Percentiles rank a stretch among this genome's conserved stretches.
These are phyloP conservation scores for Alternaria postmessia DNA, from an alignment of 2,329 filamentous ascomycete species.

Conservation along the genomic window DNA sequence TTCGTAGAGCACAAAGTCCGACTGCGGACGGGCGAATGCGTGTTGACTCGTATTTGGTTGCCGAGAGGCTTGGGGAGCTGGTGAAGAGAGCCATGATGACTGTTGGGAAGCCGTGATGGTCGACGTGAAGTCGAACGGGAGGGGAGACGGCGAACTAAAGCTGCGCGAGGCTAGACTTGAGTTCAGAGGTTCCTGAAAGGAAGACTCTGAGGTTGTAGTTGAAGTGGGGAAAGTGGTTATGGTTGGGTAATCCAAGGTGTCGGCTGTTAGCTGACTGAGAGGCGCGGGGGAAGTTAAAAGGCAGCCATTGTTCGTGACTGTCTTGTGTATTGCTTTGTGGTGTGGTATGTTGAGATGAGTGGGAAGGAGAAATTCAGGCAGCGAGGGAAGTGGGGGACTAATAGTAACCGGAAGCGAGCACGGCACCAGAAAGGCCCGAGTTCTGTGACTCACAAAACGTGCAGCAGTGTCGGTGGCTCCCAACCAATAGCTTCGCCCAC, in stretches of 20 bases:
- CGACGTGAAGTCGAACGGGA: slow-evolving; percentile 73
- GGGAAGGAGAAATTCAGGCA: slow-evolving; percentile 43
- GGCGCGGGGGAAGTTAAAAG: slow-evolving; percentile 45
- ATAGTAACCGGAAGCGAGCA: slow-evolving; percentile 32
- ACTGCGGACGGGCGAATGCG: slow-evolving; percentile 60
- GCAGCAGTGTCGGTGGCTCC: slow-evolving; percentile 22
- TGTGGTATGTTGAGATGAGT: slow-evolving; percentile 29
- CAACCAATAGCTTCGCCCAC: slow-evolving; percentile 17
- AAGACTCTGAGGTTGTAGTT: slow-evolving; percentile 49
- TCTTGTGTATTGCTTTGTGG: slow-evolving; percentile 35
- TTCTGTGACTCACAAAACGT: slow-evolving; percentile 30
- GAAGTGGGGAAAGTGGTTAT: slow-evolving; percentile 37
- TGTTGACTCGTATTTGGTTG: slow-evolving; percentile 56
- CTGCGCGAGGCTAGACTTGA: slow-evolving; percentile 68
- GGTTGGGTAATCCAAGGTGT: slow-evolving; percentile 42
- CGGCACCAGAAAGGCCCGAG: slow-evolving; percentile 18
- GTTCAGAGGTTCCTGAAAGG: slow-evolving; percentile 66
- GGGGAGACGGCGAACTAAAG: slow-evolving; percentile 64
- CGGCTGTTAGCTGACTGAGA: slow-evolving; percentile 37
- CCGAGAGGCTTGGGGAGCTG: slow-evolving; percentile 60
- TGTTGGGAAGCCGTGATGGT: slow-evolving; percentile 80
- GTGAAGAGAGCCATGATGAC: slow-evolving; percentile 82
- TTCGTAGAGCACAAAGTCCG: slow-evolving; percentile 83
- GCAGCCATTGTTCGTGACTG: slow-evolving; percentile 51
- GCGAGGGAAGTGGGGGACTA: slow-evolving; percentile 39